Evolutionary conservation across 2,329 filamentous ascomycete genomes (phyloP).

Genomic region (Boeremia lycopersici): DNA sequence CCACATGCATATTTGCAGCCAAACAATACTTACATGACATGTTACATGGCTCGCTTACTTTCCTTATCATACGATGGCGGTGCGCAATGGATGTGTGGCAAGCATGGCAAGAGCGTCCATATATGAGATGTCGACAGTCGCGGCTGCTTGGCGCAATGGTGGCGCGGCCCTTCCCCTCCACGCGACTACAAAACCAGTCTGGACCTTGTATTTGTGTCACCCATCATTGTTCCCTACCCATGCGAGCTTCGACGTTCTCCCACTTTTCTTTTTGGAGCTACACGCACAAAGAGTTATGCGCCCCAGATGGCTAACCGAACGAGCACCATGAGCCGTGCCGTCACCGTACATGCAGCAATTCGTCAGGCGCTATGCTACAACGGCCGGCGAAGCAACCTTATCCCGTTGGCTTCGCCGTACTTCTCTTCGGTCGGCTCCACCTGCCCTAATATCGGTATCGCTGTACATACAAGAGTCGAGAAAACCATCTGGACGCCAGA

Average conservation of each 20-base stretch:
- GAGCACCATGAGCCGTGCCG: neutral
- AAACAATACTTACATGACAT: neutral
- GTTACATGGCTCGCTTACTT: neutral
- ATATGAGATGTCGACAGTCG: slow-evolving; percentile 2
- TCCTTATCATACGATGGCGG: slow-evolving; percentile 3
- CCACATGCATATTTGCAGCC: neutral
- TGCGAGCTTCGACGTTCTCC: slow-evolving; percentile 13
- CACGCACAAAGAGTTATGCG: neutral
- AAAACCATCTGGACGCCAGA: too few species aligned
- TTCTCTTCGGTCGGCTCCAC: too few species aligned
- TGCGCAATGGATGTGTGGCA: neutral
- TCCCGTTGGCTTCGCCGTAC: too few species aligned
- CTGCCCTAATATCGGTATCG: too few species aligned
- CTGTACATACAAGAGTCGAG: too few species aligned
- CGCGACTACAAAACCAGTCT: slow-evolving; percentile 9
- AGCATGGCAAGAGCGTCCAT: neutral
- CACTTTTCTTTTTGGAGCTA: slow-evolving; percentile 17
- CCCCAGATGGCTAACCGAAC: neutral
- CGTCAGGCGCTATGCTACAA: neutral
- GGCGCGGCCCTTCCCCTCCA: neutral
- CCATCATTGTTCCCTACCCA: slow-evolving; percentile 2
- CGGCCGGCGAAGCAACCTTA: neutral
- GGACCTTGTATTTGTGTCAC: slow-evolving; percentile 15
- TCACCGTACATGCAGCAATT: neutral
- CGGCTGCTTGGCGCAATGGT: slow-evolving; percentile 7